These are phyloP conservation scores for Huntiella moniliformis DNA, from an alignment of 2,329 filamentous ascomycete genomes.

Conservation along the genomic window DNA sequence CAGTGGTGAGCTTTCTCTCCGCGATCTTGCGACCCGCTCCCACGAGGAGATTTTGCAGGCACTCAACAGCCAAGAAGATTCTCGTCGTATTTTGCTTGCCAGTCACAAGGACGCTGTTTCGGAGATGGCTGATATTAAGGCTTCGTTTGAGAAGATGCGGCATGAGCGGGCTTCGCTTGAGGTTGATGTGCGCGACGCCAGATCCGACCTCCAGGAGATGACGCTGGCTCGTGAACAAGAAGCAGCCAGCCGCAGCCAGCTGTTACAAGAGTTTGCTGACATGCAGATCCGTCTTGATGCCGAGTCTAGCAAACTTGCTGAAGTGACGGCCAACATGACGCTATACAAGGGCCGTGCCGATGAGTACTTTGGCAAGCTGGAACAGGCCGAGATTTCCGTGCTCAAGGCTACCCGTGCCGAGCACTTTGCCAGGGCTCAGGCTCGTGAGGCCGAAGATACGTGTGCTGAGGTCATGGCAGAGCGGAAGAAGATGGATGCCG, in stretches of 20 bases:
- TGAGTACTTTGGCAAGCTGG: slow-evolving; percentile 92
- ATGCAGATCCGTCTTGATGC: slow-evolving; percentile 83
- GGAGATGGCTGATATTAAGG: slow-evolving; percentile 73
- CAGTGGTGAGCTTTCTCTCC: slow-evolving; percentile 69
- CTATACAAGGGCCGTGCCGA: slow-evolving; percentile 85
- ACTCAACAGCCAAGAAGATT: slow-evolving; percentile 83
- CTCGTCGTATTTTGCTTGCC: slow-evolving; percentile 60
- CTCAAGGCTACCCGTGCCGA: slow-evolving; percentile 82
- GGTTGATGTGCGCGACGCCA: slow-evolving; percentile 69
- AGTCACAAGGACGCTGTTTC: slow-evolving; percentile 70
- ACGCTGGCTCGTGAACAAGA: slow-evolving; percentile 67
- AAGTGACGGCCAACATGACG: slow-evolving; percentile 66
- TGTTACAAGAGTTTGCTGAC: slow-evolving; percentile 83
- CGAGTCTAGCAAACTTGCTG: slow-evolving; percentile 66
- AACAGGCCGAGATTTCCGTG: slow-evolving; percentile 90
- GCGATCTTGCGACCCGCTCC: slow-evolving; percentile 80
- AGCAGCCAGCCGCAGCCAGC: slow-evolving; percentile 65
- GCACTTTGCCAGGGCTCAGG: slow-evolving; percentile 81
- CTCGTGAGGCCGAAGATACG: slow-evolving; percentile 76
- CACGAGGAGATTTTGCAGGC: slow-evolving; percentile 88
- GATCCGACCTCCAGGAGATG: slow-evolving; percentile 69
- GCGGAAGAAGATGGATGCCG: slow-evolving; percentile 70
- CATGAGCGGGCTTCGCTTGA: slow-evolving; percentile 63
- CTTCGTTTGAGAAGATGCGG: slow-evolving; percentile 70
- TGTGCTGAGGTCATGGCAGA: slow-evolving; percentile 83